These are phyloP conservation scores for Melastoma malabathricum DNA, from an alignment of 345 rosid species.

Conservation along the genomic window DNA sequence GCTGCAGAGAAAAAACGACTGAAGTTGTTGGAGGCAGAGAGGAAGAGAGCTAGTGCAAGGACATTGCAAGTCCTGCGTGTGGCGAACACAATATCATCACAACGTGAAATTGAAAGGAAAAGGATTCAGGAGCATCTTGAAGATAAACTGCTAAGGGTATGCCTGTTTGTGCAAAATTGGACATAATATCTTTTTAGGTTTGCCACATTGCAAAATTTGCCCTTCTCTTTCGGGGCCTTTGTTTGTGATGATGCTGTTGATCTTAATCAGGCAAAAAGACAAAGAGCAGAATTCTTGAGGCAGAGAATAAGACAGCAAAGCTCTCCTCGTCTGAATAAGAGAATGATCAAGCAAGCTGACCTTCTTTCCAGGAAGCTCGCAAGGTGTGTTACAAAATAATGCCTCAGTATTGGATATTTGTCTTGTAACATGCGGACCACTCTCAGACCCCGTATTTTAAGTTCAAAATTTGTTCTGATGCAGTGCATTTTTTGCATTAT, in stretches of 20 bases:
- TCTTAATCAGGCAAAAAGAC: conserved; percentile 61
- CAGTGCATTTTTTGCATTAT: too few relatives aligned
- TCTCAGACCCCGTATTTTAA: too few relatives aligned
- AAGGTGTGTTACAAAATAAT: conserved; percentile 25
- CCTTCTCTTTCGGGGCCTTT: not conserved
- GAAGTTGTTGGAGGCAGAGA: conserved; percentile 79
- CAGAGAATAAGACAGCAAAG: conserved; percentile 60
- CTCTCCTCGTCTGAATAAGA: conserved; percentile 29
- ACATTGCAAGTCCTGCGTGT: conserved; percentile 54
- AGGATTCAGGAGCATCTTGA: conserved; percentile 75
- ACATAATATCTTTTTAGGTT: not conserved
- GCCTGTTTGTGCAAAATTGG: conserved; percentile 7
- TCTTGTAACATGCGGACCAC: not conserved
- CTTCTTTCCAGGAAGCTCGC: conserved; percentile 67
- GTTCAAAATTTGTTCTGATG: too few relatives aligned
- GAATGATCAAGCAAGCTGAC: conserved; percentile 66
- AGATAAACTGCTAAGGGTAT: conserved; percentile 74
- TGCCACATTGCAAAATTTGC: not conserved
- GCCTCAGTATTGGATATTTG: not conserved
- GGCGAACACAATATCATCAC: conserved; percentile 58
- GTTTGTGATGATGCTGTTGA: conserved; percentile 4
- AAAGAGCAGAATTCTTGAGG: conserved; percentile 80
- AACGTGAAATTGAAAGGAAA: conserved; percentile 86
- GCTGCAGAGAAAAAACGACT: conserved; percentile 92
- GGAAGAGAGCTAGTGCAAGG: conserved; percentile 74